Evolutionary conservation across 345 rosid genomes (phyloP), one percentile per base, ranked within the genome.

Genomic region (Kernera saxatilis): DNA sequence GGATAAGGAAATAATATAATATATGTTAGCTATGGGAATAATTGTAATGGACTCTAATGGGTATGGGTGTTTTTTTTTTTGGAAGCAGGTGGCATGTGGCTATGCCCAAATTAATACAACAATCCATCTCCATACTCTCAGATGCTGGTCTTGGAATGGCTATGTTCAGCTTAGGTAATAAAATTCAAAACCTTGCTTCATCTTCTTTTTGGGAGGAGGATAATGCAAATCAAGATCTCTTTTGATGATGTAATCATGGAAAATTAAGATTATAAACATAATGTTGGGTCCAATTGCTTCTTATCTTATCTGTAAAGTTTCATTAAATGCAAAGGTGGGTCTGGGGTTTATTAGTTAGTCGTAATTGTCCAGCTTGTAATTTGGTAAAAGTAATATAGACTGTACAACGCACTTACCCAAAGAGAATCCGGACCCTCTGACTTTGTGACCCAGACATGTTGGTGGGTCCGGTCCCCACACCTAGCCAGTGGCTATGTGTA

Each of bases 101-200:
- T 64, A 91, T 93, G 98, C 98, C 98, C 5, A 84, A 86, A 73
- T 77, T 93, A 56, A 32, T 93, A 67, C 80, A 85, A 67, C 54
- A 80, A 80, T 93, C 98, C 35, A 93, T 93, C 77, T 81, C 92
- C 69, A 93, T 93, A 62, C 89, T 93, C 77, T 93, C 98, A 29
- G 97, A 93, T 83, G 98, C 98, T 60, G 98, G 98, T 57, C 92
- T 93, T 36, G 98, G 98, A 78, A 93, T 93, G 98, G 98, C 98
- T 59, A 93, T 93, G 98, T 93, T 93, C 84, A 93, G 98, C 78
- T 88, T 93, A 53, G 98, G 98, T 91, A 75, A 81, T 4, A 12
- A 6, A 22, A 11, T 1, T 41, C 50, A 25, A 17, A 52, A 1
- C 22, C 13, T 30, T 27, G 14, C 3, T 52, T 15, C 29, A 6